A percentile compares a stretch with the other conserved stretches of the same genome.
Conservation (phyloP, 805 yeast species). For the Cyberlindnera petersonii region DNA sequence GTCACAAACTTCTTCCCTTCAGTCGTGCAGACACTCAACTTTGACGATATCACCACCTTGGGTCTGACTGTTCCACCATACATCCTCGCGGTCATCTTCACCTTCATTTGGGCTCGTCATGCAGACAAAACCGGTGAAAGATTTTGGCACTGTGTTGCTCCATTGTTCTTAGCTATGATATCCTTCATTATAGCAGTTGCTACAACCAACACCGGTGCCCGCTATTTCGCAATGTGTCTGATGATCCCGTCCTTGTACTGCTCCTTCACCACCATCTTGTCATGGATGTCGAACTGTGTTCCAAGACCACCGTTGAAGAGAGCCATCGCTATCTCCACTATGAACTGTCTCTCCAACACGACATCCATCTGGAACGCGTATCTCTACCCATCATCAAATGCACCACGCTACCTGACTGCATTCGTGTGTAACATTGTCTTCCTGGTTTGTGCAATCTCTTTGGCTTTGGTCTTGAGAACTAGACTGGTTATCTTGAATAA, state of each 20-base stretch:
- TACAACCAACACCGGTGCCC: conserved; percentile 50
- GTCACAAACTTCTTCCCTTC: conserved; percentile 61
- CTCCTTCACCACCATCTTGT: conserved; percentile 46
- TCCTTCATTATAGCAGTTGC: conserved; percentile 48
- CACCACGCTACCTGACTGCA: conserved; percentile 46
- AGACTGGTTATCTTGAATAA: conserved; percentile 39
- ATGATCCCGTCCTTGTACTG: conserved; percentile 55
- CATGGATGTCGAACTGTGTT: conserved; percentile 54
- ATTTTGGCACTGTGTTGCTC: conserved; percentile 44
- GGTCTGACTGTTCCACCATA: conserved; percentile 61
- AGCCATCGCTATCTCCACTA: conserved; percentile 52
- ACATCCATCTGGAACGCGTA: conserved; percentile 56
- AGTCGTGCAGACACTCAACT: conserved; percentile 53
- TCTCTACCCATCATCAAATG: conserved; percentile 41
- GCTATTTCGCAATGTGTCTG: conserved; percentile 57
- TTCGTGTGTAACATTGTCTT: conserved; percentile 47
- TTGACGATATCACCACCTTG: conserved; percentile 45
- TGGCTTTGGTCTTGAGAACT: conserved; percentile 37
- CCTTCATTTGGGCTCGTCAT: conserved; percentile 51
- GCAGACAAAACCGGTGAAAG: conserved; percentile 56
- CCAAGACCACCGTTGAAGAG: conserved; percentile 59
- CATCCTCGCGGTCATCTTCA: conserved; percentile 44
- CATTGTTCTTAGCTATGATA: conserved; percentile 38
- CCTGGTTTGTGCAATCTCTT: conserved; percentile 36
- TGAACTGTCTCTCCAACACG: conserved; percentile 54